Conservation (phyloP, 164 flowering plant species). For the Aristolochia californica region DNA sequence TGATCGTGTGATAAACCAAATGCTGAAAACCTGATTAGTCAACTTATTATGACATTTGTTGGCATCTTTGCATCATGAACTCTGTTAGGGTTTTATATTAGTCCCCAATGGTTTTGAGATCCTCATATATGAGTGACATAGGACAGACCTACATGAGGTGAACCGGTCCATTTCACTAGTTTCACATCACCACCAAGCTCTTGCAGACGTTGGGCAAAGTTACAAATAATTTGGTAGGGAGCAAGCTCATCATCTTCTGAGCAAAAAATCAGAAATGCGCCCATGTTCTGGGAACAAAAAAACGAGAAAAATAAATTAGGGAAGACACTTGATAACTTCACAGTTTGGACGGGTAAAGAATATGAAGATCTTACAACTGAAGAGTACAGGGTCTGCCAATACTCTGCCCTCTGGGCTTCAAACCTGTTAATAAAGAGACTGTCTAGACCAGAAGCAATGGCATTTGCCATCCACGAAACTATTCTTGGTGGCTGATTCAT, state of each 20-base stretch:
- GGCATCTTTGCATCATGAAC: no score
- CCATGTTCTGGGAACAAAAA: slow-evolving; percentile 38
- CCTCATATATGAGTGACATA: no score
- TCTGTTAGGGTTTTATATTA: no score
- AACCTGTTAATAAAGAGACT: slow-evolving; percentile 63
- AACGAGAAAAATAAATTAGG: slow-evolving; percentile 7
- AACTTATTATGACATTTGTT: neutral
- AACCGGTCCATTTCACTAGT: slow-evolving; percentile 57
- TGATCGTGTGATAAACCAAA: no score
- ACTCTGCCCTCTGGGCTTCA: slow-evolving; percentile 91
- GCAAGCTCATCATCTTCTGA: slow-evolving; percentile 88
- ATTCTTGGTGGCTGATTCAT: slow-evolving; percentile 61
- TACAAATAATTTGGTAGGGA: slow-evolving; percentile 50
- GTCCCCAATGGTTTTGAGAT: no score
- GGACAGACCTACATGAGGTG: slow-evolving; percentile 78
- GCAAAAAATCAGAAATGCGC: slow-evolving; percentile 77
- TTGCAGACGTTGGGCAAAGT: slow-evolving; percentile 64
- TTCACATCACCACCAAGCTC: slow-evolving; percentile 78
- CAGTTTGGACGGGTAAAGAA: slow-evolving; percentile 1
- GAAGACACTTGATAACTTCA: neutral
- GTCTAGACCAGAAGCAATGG: slow-evolving; percentile 65
- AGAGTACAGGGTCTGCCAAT: slow-evolving; percentile 89
- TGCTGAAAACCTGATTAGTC: neutral
- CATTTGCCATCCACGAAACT: slow-evolving; percentile 55
- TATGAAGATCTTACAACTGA: slow-evolving; percentile 49